phyloP scores from a whole-genome alignment of 2,329 filamentous ascomycete species.

The Verruconis gallopava region DNA sequence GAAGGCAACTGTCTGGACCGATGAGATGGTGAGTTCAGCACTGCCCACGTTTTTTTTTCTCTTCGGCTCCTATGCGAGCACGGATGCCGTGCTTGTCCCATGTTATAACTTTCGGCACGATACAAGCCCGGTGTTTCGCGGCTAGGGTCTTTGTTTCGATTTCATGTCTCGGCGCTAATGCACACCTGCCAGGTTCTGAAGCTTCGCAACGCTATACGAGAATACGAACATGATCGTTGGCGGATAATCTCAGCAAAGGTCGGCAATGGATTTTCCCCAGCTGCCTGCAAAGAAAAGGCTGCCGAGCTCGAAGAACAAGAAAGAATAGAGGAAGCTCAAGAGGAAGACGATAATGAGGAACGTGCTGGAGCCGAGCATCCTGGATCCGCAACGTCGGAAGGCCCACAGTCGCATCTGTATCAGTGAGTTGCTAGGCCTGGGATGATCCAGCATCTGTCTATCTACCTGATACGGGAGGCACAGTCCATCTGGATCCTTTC shows the following conservation, averaged over 20 bases:
- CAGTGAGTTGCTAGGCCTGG: too few relatives aligned
- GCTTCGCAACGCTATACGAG: conserved; percentile 61
- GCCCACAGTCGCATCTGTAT: neutral
- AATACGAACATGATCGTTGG: conserved; percentile 89
- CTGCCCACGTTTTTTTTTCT: neutral
- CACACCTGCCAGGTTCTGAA: conserved; percentile 51
- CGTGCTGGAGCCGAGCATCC: neutral
- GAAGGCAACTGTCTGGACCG: conserved; percentile 86
- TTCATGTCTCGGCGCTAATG: neutral
- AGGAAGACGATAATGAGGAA: neutral
- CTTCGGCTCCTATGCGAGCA: neutral
- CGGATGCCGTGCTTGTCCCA: too few relatives aligned
- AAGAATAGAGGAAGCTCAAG: neutral
- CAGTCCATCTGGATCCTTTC: too few relatives aligned
- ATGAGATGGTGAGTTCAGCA: conserved; percentile 66
- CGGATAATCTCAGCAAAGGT: conserved; percentile 83
- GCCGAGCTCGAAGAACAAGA: conserved; percentile 39
- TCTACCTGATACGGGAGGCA: too few relatives aligned
- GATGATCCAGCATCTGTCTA: too few relatives aligned
- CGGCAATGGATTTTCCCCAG: conserved; percentile 76
- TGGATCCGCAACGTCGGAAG: neutral
- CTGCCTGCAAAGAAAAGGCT: conserved; percentile 73
- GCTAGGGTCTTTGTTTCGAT: neutral
- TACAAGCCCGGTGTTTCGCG: neutral
- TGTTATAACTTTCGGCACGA: neutral